Base-by-base conservation (phyloP, 2,329 filamentous ascomycete species). In the Xylariaceae sp. region DNA sequence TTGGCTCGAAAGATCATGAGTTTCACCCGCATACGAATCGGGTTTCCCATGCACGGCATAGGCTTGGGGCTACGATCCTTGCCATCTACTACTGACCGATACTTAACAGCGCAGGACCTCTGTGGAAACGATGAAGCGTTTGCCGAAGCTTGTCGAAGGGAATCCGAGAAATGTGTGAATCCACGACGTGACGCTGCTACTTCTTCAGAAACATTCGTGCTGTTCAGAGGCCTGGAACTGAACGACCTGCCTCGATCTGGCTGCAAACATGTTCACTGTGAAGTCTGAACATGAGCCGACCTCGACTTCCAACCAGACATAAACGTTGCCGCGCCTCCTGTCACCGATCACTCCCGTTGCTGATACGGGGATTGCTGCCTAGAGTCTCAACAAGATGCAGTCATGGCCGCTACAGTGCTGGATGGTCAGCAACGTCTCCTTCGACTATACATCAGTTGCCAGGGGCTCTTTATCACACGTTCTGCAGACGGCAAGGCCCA, bases 131-230 rank as follows among this genome's bases (percentile, higher is more conserved):
- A 70, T 11, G 42, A 66, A 10, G 71, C 69, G 4, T 71, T 70
- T 51, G 68, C 72, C 4, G 72, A 71, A 54, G 73, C 73, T 13
- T 75, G 75, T 59, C 70, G 70, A 18, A 69, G 66, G 39, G 68
- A 72, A 1, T 70, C 71, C 39, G 61, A 69, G 55, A 68, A 73
- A 58, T 73, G 65, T 64, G 62, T 61, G 70, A 69, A 54, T 80
- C 82, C 64, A 72, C 72, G 45, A 66, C 77, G 57, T 75, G 80
- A 53, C 83, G 23, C 23, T 30, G 23, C 23, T 5, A 30, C 23
- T 30, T 30, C 4, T 30, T 5, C 1, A 30, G 23, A 30, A 30
- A 30, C 23, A 5, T 30, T 6, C 5, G 23, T 5, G 23, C 4
- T 30, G 23, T 30, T 30, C 23, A 30, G 23, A 4, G 23, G 4